Conservation (phyloP, 371 early-diverging fungal species). For the Rhizomucor pusillus region DNA sequence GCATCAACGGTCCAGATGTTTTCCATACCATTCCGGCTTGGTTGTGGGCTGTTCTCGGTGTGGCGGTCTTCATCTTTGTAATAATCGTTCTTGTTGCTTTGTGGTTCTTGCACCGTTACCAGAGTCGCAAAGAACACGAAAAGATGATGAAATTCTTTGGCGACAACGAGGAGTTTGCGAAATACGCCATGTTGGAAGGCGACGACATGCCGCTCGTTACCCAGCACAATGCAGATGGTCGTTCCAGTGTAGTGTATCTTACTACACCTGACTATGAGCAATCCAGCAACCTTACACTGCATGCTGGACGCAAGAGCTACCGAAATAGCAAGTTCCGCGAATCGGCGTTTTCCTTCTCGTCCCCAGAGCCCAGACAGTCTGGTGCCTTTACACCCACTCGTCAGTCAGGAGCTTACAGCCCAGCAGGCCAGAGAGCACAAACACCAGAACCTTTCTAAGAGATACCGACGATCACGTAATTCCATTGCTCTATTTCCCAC, state of each 20-base stretch:
- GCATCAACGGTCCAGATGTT: slow-evolving; percentile 41
- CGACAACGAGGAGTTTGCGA: slow-evolving; percentile 41
- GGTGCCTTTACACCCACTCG: too few relatives aligned
- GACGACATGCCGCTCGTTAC: slow-evolving; percentile 10
- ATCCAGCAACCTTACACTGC: slow-evolving; percentile 18
- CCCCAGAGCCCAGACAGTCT: too few relatives aligned
- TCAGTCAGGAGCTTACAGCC: too few relatives aligned
- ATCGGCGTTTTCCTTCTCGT: too few relatives aligned
- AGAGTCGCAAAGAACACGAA: slow-evolving; percentile 40
- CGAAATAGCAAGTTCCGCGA: too few relatives aligned
- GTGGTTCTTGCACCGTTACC: slow-evolving; percentile 46
- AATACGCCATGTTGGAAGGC: slow-evolving; percentile 32
- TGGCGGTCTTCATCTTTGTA: slow-evolving; percentile 34
- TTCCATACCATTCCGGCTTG: slow-evolving; percentile 36
- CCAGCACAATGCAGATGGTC: not conserved
- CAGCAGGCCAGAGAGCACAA: too few relatives aligned
- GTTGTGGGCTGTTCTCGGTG: slow-evolving; percentile 43
- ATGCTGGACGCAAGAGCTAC: not conserved
- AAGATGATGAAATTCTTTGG: slow-evolving; percentile 43
- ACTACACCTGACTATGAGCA: slow-evolving; percentile 34
- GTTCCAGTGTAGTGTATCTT: slow-evolving; percentile 30
- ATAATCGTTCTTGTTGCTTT: slow-evolving; percentile 23
- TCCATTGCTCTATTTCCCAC: too few relatives aligned
- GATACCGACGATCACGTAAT: too few relatives aligned
- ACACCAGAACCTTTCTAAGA: too few relatives aligned